These are phyloP conservation scores for Eucalyptus sp. DNA, from an alignment of 345 rosid species.

Conservation along the genomic window DNA sequence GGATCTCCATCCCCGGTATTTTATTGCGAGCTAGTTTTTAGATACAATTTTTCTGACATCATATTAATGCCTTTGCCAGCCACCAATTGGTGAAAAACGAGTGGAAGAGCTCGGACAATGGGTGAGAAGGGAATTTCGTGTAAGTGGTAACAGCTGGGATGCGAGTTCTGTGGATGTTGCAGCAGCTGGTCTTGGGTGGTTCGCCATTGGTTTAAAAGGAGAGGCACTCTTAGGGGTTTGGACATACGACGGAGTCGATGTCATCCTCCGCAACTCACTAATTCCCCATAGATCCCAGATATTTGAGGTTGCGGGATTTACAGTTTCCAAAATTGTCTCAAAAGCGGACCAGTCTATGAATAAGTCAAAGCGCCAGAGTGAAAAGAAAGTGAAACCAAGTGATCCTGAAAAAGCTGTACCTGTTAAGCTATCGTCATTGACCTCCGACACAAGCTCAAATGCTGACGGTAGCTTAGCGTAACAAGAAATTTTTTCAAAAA, in stretches of 20 bases:
- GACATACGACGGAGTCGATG: slow-evolving; percentile 77
- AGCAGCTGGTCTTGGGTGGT: slow-evolving; percentile 91
- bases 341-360: slow-evolving; percentile 60
- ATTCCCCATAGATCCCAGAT: slow-evolving; percentile 51
- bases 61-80: slow-evolving; percentile 25
- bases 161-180: slow-evolving; percentile 70
- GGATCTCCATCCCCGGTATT: not conserved
- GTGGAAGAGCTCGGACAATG: slow-evolving; percentile 74
- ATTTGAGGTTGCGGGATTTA: slow-evolving; percentile 82
- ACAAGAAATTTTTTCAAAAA: not conserved
- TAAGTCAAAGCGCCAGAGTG: slow-evolving; percentile 23
- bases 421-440: not conserved
- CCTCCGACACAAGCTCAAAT: not conserved
- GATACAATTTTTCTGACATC: not conserved
- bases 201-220: slow-evolving; percentile 69
- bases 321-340: slow-evolving; percentile 78
- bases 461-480: not conserved
- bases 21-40: not conserved
- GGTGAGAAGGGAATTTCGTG: slow-evolving; percentile 54
- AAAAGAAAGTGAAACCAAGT: slow-evolving; percentile 33
- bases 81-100: slow-evolving; percentile 74
- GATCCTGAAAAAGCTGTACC: not conserved
- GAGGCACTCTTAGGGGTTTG: slow-evolving; percentile 69
- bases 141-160: slow-evolving; percentile 70
- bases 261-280: slow-evolving; percentile 55